These are phyloP conservation scores for Aspergillus ibericus DNA, from an alignment of 2,329 filamentous ascomycete genomes.

Conservation along the genomic window DNA sequence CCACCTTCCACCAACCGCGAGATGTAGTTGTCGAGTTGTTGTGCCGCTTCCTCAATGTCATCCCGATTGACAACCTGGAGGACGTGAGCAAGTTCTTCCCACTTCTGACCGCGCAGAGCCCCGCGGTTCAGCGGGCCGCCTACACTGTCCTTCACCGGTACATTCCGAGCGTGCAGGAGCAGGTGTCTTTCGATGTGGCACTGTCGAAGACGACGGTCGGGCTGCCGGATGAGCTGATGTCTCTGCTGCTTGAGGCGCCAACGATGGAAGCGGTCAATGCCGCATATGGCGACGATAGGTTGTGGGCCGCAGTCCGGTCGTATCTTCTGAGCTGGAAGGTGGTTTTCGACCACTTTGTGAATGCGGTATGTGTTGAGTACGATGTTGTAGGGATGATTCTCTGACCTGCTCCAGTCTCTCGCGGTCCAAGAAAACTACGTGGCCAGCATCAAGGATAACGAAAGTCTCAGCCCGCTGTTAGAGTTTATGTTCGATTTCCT, in stretches of 20 bases:
- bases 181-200: constrained; percentile 74
- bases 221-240: constrained; percentile 81
- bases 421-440: constrained; percentile 81
- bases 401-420: constrained; percentile 58
- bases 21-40: constrained; percentile 75
- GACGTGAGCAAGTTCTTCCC: constrained; percentile 71
- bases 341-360: constrained; percentile 79
- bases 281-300: constrained; percentile 62
- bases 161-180: constrained; percentile 76
- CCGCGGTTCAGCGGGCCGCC: constrained; percentile 73
- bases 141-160: constrained; percentile 77
- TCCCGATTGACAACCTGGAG: constrained; percentile 62
- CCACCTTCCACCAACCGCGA: constrained; percentile 63
- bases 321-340: constrained; percentile 90
- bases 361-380: constrained; percentile 51
- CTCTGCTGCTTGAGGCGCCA: constrained; percentile 76
- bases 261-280: constrained; percentile 67
- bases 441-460: constrained; percentile 72
- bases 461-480: constrained; percentile 68
- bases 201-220: constrained; percentile 57
- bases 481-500: constrained; percentile 82
- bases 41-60: constrained; percentile 64
- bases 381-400: neutral
- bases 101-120: constrained; percentile 72
- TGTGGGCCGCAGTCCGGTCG: constrained; percentile 69